These are phyloP conservation scores for Cytospora piceicola DNA, from an alignment of 2,329 filamentous ascomycete genomes.

Conservation along the genomic window DNA sequence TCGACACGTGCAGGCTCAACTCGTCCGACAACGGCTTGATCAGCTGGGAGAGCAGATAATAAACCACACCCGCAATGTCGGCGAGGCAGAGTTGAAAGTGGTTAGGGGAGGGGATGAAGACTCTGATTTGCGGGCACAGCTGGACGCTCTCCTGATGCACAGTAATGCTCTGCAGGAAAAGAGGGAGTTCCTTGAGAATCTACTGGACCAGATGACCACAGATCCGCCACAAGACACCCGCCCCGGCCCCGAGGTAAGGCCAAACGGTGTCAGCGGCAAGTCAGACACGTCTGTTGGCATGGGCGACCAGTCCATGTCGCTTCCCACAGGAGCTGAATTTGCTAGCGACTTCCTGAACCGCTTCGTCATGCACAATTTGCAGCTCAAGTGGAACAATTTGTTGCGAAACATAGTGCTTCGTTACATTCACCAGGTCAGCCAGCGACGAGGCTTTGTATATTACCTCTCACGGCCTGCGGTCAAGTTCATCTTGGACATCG, in stretches of 20 bases:
- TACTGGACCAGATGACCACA: conserved; percentile 55
- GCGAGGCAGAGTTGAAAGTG: conserved; percentile 73
- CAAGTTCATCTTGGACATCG: conserved; percentile 97
- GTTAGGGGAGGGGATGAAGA: conserved; percentile 56
- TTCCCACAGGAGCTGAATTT: conserved; percentile 76
- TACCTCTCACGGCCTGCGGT: conserved; percentile 95
- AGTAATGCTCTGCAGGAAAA: conserved; percentile 61
- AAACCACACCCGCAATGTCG: conserved; percentile 71
- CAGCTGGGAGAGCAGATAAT: conserved; percentile 79
- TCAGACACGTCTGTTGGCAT: conserved; percentile 50
- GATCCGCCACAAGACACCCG: conserved; percentile 38
- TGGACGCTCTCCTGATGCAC: conserved; percentile 63
- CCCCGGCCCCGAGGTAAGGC: conserved; percentile 3
- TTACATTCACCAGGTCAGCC: conserved; percentile 96
- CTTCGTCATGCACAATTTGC: conserved; percentile 96
- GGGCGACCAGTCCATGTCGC: conserved; percentile 66
- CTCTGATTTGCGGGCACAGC: conserved; percentile 57
- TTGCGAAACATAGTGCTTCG: conserved; percentile 94
- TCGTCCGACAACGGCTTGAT: conserved; percentile 80
- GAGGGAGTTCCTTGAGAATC: conserved; percentile 61
- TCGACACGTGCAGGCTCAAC: conserved; percentile 80
- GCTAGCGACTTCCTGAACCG: conserved; percentile 96
- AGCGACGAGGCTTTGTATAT: conserved; percentile 94
- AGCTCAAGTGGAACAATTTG: conserved; percentile 98
- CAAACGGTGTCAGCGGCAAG: conserved; percentile 33